Base-by-base conservation (phyloP, 192 early-diverging fungal species). In the Podila clonocystis region DNA sequence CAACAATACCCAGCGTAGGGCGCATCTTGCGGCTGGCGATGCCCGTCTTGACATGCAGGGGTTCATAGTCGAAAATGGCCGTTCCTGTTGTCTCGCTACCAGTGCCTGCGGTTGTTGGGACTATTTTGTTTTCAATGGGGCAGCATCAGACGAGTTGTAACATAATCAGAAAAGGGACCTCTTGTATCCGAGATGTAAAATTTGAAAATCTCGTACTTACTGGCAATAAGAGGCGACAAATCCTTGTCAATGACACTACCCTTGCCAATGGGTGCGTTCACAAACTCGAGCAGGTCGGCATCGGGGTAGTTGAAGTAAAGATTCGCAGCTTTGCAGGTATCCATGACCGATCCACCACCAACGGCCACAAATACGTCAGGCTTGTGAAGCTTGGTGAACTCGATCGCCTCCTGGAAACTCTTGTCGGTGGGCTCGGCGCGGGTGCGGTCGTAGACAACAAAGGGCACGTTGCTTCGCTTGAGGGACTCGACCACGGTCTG, bases 1-100 rank as follows among this genome's bases (percentile, higher is more conserved):
- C 96, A 13, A 97, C 90, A 70, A 97, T 92, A 19, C 94, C 95
- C 38, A 97, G 86, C 62, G 91, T 84, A 4, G 96, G 96, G 62
- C 94, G 95, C 49, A 97, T 82, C 33, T 92, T 91, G 58, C 96
- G 91, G 62, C 89, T 89, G 63, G 96, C 93, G 72, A 97, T 97
- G 17, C 96, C 96, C 6, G 96, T 97, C 88, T 97, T 97, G 80
- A 93, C 91, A 48, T 89, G 84, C 65, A 92, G 87, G 15, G 91
- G 91, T 60, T 91, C 91, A 84, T 95, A 93, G 72, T 97, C 96
- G 72, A 97, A 97, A 74, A 97, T 97, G n/a, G 96, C 88, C 6
- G 93, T 92, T n/a, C 96, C 96, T 1, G 96, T 97, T 17, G 94
- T 95, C 76, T 97, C 96, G 24, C 89, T 91, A 65, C 96, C 96